Conservation (phyloP, 495 filamentous ascomycete genomes). For the Aspergillus heteromorphus region DNA sequence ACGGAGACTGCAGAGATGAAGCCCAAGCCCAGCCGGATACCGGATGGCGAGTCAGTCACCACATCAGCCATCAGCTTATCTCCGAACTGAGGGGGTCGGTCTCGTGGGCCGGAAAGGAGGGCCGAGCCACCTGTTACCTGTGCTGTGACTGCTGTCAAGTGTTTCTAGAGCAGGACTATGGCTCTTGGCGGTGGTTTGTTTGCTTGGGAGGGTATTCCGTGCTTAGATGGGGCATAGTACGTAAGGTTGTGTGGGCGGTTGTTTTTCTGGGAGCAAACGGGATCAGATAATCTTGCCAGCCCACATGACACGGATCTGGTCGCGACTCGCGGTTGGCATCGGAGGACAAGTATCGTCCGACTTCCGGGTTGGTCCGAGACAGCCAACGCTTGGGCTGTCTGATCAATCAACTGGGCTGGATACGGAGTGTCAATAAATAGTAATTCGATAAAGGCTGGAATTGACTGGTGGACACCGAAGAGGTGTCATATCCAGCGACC, state of each 20-base stretch:
- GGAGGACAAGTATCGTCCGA: not conserved
- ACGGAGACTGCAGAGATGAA: not conserved
- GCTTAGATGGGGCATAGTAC: not conserved
- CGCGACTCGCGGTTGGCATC: not conserved
- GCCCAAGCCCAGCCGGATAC: not conserved
- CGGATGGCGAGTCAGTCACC: not conserved
- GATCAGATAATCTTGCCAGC: not conserved
- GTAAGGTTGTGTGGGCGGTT: too few species aligned
- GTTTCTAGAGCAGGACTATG: too few species aligned
- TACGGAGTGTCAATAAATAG: too few species aligned
- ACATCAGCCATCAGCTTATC: not conserved
- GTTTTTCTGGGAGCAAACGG: not conserved
- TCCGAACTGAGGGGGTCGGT: not conserved
- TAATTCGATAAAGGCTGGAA: too few species aligned
- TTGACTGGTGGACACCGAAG: too few species aligned
- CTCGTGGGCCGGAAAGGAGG: not conserved
- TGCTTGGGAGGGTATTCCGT: too few species aligned
- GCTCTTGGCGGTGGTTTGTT: not conserved
- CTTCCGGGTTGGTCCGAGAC: too few species aligned
- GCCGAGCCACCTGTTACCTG: not conserved
- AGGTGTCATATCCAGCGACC: too few species aligned
- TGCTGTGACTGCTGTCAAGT: not conserved
- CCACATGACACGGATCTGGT: not conserved
- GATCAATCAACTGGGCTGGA: too few species aligned
- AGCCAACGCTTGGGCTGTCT: too few species aligned